Evolutionary conservation across 1,284 basidiomycete genomes (phyloP).

Genomic region (Trichosporon sp.): DNA sequence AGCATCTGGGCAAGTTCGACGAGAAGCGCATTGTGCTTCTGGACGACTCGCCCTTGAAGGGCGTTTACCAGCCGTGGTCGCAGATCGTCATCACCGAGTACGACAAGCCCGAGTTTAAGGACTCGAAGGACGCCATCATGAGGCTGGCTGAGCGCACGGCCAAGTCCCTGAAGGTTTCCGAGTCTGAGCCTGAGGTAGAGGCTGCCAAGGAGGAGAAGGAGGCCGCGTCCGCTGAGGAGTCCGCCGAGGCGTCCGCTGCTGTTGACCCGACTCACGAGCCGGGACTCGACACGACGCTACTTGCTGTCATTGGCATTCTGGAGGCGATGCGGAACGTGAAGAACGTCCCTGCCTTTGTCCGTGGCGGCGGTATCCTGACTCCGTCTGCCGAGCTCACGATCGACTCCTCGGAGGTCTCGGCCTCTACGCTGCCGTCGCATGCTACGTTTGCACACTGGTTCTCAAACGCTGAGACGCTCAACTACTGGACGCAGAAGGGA

Average conservation of each 20-base stretch:
- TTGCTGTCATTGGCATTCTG: constrained; percentile 54
- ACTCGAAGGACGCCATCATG: neutral
- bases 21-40: constrained; percentile 46
- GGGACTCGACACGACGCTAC: constrained; percentile 45
- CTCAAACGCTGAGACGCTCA: constrained; percentile 12
- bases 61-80: constrained; percentile 54
- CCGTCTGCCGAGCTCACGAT: neutral
- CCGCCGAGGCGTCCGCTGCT: neutral
- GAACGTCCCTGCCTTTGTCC: constrained; percentile 53
- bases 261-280: constrained; percentile 14
- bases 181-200: neutral
- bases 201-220: neutral
- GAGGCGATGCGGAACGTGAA: constrained; percentile 42
- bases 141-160: neutral
- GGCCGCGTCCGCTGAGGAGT: neutral
- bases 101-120: constrained; percentile 37
- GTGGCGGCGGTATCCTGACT: constrained; percentile 44
- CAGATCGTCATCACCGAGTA: constrained; percentile 54
- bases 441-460: constrained; percentile 45
- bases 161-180: neutral
- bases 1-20: constrained; percentile 38
- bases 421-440: constrained; percentile 43
- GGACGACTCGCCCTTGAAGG: constrained; percentile 56
- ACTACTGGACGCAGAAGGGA: constrained; percentile 42
- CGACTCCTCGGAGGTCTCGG: constrained; percentile 21